Evolutionary conservation across 139 green algal species (phyloP).

Genomic region (Diplosphaera chodatii): DNA sequence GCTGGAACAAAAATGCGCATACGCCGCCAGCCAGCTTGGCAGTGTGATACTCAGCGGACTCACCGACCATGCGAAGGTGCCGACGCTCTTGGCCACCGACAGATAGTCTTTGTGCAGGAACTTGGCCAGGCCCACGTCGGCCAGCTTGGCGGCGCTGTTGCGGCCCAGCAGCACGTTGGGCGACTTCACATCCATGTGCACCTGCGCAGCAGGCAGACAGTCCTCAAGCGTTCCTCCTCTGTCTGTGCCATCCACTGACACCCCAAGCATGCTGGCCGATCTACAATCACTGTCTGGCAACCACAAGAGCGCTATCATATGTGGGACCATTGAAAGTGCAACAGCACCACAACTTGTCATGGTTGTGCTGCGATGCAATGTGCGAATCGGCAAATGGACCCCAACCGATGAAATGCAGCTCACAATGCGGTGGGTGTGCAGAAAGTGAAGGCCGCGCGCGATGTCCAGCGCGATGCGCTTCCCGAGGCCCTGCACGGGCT

Average conservation of each 20-base stretch:
- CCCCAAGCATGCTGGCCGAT: too few relatives aligned
- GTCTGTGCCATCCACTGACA: too few relatives aligned
- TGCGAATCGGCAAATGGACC: too few relatives aligned
- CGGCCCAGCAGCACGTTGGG: constrained; percentile 10
- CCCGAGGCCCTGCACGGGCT: not conserved
- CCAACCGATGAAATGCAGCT: not conserved
- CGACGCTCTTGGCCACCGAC: not conserved
- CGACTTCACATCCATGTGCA: constrained; percentile 14
- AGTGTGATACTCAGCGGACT: not conserved
- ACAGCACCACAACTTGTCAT: too few relatives aligned
- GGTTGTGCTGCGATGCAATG: too few relatives aligned
- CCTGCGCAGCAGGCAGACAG: not conserved
- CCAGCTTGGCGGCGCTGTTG: constrained; percentile 10
- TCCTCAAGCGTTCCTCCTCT: too few relatives aligned
- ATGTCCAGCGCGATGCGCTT: constrained; percentile 7
- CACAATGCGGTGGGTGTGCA: constrained; percentile 22
- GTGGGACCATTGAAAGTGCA: too few relatives aligned
- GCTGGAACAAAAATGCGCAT: too few relatives aligned
- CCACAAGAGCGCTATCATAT: too few relatives aligned
- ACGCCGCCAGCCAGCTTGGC: too few relatives aligned
- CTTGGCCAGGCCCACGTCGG: constrained; percentile 18
- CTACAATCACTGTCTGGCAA: too few relatives aligned
- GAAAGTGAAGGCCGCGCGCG: constrained; percentile 20
- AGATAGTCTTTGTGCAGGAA: constrained; percentile 7
- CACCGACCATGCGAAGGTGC: not conserved